Evolutionary conservation across 202 grass and related monocot genomes (phyloP), one percentile per base, ranked within the genome.

Genomic region (Digitaria exilis): DNA sequence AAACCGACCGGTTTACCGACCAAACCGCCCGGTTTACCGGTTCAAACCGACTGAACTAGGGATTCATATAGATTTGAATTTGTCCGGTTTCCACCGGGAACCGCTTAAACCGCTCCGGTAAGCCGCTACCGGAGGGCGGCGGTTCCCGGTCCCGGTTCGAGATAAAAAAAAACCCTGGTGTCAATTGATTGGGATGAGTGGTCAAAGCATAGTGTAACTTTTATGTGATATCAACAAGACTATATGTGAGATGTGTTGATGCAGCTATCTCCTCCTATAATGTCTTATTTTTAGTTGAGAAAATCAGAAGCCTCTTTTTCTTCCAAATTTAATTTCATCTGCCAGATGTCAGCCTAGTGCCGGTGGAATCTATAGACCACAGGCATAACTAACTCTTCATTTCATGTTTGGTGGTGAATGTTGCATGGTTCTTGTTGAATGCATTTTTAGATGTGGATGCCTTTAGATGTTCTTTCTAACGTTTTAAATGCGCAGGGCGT

Each of bases 401-500:
- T 77, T 26, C 24, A 66, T 9, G 25, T 28, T 71, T 82, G 62
- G 49, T 59, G 22, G 15, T 41, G 35, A 46, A 48, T 78, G 22
- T n/a, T 44, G 46, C 46, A 35, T 59, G 66, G 65, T 73, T 29
- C 26, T 73, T 86, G 28, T 44, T 73, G 22, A 18, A 48, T 87
- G 7, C 59, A 55, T 37, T 28, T 22, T 18, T 18, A 30, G 48
- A 35, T 35, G 18, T 35, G 29, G 25, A 29, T 1, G 48, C 10
- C 28, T 73, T 15, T 60, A 71, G 39, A 42, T 77, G 3, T 69
- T 69, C 32, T 71, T 81, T 73, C 15, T 91, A 54, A 76, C 48
- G 22, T 22, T 31, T 82, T 32, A 51, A 82, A 87, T 78, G 42
- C 1, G 15, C 93, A 99, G 93, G 85, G 91, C 79, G 16, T 99